A percentile compares a stretch with the other conserved stretches of the same genome.
phyloP scores from a whole-genome alignment of 495 filamentous ascomycete genomes.

The Aspergillus asperescens region DNA sequence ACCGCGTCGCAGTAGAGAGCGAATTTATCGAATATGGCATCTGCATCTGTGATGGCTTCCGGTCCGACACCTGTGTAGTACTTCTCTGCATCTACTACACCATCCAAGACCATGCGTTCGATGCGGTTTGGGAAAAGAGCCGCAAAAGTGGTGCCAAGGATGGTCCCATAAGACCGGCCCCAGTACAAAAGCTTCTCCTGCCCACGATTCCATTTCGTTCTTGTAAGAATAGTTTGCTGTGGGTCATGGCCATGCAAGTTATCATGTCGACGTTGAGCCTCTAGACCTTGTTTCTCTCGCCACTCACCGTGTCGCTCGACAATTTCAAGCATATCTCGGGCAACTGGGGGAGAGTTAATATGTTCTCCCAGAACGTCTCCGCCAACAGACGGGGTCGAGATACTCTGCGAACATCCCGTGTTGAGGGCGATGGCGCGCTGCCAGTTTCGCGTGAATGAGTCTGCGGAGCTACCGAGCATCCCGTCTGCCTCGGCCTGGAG shows the following conservation, averaged over 20 bases:
- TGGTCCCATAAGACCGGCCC: constrained; percentile 65
- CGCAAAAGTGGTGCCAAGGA: constrained; percentile 55
- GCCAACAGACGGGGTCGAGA: constrained; percentile 20
- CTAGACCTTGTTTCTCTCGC: constrained; percentile 32
- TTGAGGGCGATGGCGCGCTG: constrained; percentile 43
- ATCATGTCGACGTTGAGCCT: constrained; percentile 28
- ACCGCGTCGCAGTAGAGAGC: constrained; percentile 44
- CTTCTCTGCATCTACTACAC: constrained; percentile 48
- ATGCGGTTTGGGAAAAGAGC: constrained; percentile 51
- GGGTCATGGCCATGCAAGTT: constrained; percentile 26
- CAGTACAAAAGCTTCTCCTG: constrained; percentile 53
- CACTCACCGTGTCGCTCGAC: constrained; percentile 46
- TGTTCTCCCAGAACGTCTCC: constrained; percentile 41
- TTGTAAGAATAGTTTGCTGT: constrained; percentile 21
- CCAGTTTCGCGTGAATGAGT: constrained; percentile 42
- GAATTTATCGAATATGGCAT: constrained; percentile 45
- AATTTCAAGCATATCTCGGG: constrained; percentile 48
- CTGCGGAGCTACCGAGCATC: constrained; percentile 33
- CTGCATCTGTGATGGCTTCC: constrained; percentile 44
- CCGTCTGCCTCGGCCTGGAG: constrained; percentile 38
- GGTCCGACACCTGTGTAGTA: constrained; percentile 38
- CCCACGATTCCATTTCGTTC: constrained; percentile 33
- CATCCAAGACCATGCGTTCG: constrained; percentile 47
- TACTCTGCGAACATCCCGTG: constrained; percentile 30
- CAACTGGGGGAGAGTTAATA: constrained; percentile 44